phyloP scores from a whole-genome alignment of 441 rosid species.

The Jatropha multifida region DNA sequence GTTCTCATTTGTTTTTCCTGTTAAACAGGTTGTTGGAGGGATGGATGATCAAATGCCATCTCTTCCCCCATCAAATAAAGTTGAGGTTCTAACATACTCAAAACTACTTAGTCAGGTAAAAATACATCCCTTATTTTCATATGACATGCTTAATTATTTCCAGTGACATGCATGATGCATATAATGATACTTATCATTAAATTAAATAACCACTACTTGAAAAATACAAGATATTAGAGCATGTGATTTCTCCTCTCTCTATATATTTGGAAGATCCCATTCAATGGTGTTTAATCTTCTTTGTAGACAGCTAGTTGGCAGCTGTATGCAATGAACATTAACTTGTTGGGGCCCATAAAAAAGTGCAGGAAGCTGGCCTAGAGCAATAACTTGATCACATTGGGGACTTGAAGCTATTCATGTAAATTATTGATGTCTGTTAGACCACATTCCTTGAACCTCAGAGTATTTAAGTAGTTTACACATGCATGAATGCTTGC shows the following conservation, averaged over 20 bases:
- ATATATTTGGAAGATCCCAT: not conserved
- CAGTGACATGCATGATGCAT: not conserved
- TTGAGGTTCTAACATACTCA: conserved; percentile 72
- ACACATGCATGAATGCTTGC: too few species aligned
- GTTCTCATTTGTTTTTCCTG: conserved; percentile 27
- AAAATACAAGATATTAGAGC: not conserved
- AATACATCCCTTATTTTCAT: conserved; percentile 19
- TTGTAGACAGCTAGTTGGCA: not conserved
- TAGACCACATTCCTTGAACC: not conserved
- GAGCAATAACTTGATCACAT: not conserved
- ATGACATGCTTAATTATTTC: conserved; percentile 6
- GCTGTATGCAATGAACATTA: not conserved
- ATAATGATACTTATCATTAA: not conserved
- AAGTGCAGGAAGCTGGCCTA: not conserved
- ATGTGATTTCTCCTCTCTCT: not conserved
- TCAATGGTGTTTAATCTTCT: not conserved
- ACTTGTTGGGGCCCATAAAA: not conserved
- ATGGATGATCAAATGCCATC: conserved; percentile 81
- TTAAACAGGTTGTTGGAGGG: conserved; percentile 90
- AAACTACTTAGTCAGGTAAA: conserved; percentile 81
- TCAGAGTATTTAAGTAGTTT: too few species aligned
- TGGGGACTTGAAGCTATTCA: not conserved
- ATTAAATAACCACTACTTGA: not conserved
- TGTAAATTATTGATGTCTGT: not conserved
- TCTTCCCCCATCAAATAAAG: conserved; percentile 72